Evolutionary conservation across 805 yeast genomes (phyloP), one percentile per base, ranked within the genome.

Genomic region (Ogataea trehalophila): DNA sequence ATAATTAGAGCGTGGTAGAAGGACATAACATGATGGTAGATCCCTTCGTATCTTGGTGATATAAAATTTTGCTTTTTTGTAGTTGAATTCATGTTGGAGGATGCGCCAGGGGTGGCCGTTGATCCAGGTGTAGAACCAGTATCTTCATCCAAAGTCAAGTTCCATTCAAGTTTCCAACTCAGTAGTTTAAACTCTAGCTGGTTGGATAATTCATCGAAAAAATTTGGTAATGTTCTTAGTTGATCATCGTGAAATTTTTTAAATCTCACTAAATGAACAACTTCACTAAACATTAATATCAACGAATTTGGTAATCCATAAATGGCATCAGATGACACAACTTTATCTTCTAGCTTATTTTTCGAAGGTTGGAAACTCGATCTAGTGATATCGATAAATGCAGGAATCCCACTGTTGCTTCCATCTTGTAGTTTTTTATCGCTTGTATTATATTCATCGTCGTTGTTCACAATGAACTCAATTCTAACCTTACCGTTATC

Each of bases 251-350:
- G 76, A 57, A 77, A 78, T 47, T 79, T 75, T 48, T 81, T 84
- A 49, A 80, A 76, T 44, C 91, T 72, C 16, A 86, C 72, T 34
- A 87, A 62, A 49, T 79, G 79, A 2, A 85, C 88, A 15, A 86
- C 82, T 52, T 85, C 87, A 48, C 85, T 77, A 65, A 89, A 87
- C 45, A 88, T 67, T 20, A 82, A 57, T 46, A 87, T 83, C 39
- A 89, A 69, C 2, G 95, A 85, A 58, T 86, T 87, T 7, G 96
- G 96, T 47, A 89, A 69, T 0, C 96, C 96, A 61, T 87, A 88
- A 43, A 88, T 70, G 0, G 91, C 87, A 63, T 86, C 95, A 1
- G 91, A 83, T 8, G 90, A 82, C 51, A 84, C 73, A 45, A 77
- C 72, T 51, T 79, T 79, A 57, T 77, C 80, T 47, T 77, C 77